A percentile compares a stretch with the other conserved stretches of the same genome.
Evolutionary conservation across 805 yeast genomes (phyloP).

Genomic region (Saccharomycopsis schoenii): DNA sequence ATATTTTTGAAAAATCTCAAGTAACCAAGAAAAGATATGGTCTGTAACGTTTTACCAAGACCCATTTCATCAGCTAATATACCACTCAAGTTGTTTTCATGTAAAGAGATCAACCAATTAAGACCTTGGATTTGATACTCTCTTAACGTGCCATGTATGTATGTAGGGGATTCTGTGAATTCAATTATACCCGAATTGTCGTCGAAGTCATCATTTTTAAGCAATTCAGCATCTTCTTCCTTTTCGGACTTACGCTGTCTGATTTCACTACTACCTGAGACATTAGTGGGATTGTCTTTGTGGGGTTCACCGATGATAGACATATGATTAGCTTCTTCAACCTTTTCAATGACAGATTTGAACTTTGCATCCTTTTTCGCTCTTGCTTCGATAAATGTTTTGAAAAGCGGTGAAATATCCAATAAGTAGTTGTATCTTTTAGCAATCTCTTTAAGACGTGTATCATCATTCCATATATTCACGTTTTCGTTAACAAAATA

Average conservation of each 20-base stretch:
- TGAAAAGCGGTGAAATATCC: slow-evolving; percentile 74
- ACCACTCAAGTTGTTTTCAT: slow-evolving; percentile 62
- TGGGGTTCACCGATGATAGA: slow-evolving; percentile 18
- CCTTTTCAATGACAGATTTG: slow-evolving; percentile 45
- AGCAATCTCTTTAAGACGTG: slow-evolving; percentile 33
- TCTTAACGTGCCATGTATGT: slow-evolving; percentile 51
- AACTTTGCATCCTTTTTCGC: slow-evolving; percentile 72
- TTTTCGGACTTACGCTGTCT: slow-evolving; percentile 63
- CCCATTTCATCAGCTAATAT: slow-evolving; percentile 86
- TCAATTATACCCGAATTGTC: slow-evolving; percentile 38
- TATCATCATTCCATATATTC: neutral
- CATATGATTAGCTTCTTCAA: slow-evolving; percentile 40
- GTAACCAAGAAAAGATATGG: slow-evolving; percentile 67
- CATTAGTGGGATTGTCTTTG: neutral
- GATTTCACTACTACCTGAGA: slow-evolving; percentile 23
- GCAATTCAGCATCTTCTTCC: slow-evolving; percentile 69
- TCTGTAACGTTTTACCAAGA: slow-evolving; percentile 71
- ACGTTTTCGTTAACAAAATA: slow-evolving; percentile 6
- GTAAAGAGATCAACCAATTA: slow-evolving; percentile 65
- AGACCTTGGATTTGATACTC: slow-evolving; percentile 74
- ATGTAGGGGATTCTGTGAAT: slow-evolving; percentile 79
- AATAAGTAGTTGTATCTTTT: slow-evolving; percentile 72
- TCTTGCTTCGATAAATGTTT: slow-evolving; percentile 74
- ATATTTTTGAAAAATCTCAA: slow-evolving; percentile 49
- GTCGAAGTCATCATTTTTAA: slow-evolving; percentile 27